These are phyloP conservation scores for Stephania japonica DNA, from an alignment of 164 flowering plant species.

Conservation along the genomic window DNA sequence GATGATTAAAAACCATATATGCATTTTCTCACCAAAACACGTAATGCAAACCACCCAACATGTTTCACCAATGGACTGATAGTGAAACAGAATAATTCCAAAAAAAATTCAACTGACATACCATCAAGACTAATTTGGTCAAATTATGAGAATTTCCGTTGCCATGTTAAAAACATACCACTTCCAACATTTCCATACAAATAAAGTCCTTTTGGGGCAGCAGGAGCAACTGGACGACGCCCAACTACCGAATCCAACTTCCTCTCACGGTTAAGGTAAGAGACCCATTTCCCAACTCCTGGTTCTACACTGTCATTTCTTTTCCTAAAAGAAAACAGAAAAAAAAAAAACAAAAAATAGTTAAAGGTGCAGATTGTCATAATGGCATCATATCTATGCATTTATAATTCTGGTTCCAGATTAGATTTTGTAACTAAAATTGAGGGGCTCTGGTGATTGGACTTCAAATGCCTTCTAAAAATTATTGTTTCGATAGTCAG, in stretches of 20 bases:
- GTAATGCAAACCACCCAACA: not conserved
- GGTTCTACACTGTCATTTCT: slow-evolving; percentile 49
- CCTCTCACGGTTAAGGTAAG: slow-evolving; percentile 85
- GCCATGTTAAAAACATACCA: slow-evolving; percentile 39
- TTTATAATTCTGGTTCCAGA: not conserved
- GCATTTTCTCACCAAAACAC: not conserved
- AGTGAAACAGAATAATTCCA: not conserved
- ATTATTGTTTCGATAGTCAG: not conserved
- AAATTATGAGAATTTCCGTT: not conserved
- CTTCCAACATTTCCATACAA: slow-evolving; percentile 95
- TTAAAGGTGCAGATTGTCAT: not conserved
- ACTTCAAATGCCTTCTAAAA: not conserved
- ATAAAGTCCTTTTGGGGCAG: slow-evolving; percentile 87
- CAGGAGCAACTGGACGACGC: slow-evolving; percentile 72
- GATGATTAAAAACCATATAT: too few species aligned
- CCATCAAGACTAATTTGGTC: not conserved
- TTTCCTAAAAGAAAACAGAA: slow-evolving; percentile 33
- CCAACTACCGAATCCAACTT: slow-evolving; percentile 78
- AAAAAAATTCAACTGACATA: not conserved
- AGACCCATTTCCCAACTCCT: slow-evolving; percentile 97
- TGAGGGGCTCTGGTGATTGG: not conserved
- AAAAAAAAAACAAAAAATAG: not conserved
- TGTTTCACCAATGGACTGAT: not conserved
- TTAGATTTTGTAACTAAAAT: not conserved
- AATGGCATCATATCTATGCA: not conserved